A percentile compares a stretch with the other conserved stretches of the same genome.
These are phyloP conservation scores for Hemileccinum rubropunctum DNA, from an alignment of 768 basidiomycete species.

Conservation along the genomic window DNA sequence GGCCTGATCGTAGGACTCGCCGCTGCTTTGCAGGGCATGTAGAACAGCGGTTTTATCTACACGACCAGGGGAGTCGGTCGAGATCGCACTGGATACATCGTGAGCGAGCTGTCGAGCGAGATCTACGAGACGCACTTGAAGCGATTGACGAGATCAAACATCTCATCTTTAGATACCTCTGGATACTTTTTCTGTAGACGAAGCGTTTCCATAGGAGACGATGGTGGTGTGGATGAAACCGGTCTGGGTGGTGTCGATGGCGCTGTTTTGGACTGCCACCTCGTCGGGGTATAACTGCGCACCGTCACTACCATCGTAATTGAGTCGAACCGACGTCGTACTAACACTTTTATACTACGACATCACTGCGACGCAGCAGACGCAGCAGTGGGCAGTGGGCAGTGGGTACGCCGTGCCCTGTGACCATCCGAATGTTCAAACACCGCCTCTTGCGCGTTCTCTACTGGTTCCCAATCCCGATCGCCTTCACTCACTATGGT, in stretches of 20 bases:
- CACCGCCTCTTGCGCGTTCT: slow-evolving; percentile 25
- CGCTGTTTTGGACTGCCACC: slow-evolving; percentile 7
- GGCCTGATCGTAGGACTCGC: slow-evolving; percentile 88
- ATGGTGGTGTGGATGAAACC: slow-evolving; percentile 15
- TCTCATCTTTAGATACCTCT: slow-evolving; percentile 87
- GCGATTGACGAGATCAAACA: slow-evolving; percentile 89
- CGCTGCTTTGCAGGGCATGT: slow-evolving; percentile 71
- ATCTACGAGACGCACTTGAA: slow-evolving; percentile 76
- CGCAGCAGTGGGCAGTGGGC: neutral
- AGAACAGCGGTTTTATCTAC: slow-evolving; percentile 81
- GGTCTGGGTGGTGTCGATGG: slow-evolving; percentile 7
- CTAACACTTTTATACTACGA: neutral
- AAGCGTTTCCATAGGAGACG: slow-evolving; percentile 67
- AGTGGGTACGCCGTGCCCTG: neutral
- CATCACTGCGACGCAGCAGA: neutral
- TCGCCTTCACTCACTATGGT: slow-evolving; percentile 49
- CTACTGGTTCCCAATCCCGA: slow-evolving; percentile 57
- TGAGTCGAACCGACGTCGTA: too few relatives aligned
- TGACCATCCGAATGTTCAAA: neutral
- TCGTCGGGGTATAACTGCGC: too few relatives aligned
- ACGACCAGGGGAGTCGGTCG: slow-evolving; percentile 78
- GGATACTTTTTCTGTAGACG: slow-evolving; percentile 91
- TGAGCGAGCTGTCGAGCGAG: neutral
- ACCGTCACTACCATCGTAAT: neutral
- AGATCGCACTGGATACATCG: slow-evolving; percentile 52